Conservation (phyloP, 1,284 basidiomycete species). For the Puccinia horiana region DNA sequence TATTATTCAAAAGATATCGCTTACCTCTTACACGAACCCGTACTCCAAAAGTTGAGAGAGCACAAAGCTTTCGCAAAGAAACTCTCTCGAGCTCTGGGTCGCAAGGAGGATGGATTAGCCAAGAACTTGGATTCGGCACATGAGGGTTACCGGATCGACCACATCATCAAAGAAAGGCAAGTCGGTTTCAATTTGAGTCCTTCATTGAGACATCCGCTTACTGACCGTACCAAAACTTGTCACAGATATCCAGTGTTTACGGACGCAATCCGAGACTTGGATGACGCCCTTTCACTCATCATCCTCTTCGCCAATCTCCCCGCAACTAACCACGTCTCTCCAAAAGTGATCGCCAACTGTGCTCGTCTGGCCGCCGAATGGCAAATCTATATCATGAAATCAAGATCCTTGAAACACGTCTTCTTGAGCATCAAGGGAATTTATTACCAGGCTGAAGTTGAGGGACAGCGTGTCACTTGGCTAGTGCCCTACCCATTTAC, state of each 20-base stretch:
- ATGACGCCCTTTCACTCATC: constrained; percentile 93
- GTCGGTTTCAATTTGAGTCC: no score
- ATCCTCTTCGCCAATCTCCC: constrained; percentile 89
- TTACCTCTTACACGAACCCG: constrained; percentile 94
- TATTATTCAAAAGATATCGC: constrained; percentile 99
- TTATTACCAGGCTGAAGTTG: constrained; percentile 94
- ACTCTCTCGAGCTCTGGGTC: constrained; percentile 85
- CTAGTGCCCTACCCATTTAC: constrained; percentile 97
- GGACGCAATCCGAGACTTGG: constrained; percentile 91
- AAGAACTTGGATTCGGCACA: constrained; percentile 86
- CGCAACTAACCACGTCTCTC: constrained; percentile 71
- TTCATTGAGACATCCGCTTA: neutral
- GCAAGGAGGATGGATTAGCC: constrained; percentile 91
- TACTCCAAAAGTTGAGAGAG: constrained; percentile 89
- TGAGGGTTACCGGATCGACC: constrained; percentile 75
- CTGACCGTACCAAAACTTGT: constrained; percentile 41
- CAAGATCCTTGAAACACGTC: constrained; percentile 79
- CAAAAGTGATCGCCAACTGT: constrained; percentile 86
- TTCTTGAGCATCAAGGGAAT: constrained; percentile 98
- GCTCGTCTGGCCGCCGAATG: constrained; percentile 71
- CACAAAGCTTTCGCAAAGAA: constrained; percentile 99
- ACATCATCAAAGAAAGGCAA: constrained; percentile 95
- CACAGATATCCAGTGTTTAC: constrained; percentile 92
- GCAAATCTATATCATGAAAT: constrained; percentile 91
- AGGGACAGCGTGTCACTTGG: constrained; percentile 89